Evolutionary conservation across 768 basidiomycete species (phyloP).

Genomic region (Hericium alpestre): DNA sequence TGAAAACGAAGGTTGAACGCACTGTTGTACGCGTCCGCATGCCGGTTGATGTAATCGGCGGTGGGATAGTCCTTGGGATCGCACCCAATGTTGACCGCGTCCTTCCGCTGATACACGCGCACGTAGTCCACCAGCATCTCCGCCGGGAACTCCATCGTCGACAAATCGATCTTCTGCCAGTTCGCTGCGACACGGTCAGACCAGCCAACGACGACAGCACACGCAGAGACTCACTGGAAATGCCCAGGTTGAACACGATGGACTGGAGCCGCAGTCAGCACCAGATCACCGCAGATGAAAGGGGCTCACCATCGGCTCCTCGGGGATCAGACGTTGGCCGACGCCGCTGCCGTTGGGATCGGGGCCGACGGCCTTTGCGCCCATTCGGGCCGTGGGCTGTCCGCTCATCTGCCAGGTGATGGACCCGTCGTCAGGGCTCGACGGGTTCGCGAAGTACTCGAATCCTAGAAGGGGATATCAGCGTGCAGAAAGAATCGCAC

Average conservation of each 20-base stretch:
- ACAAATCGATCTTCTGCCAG: slow-evolving; percentile 53
- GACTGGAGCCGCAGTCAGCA: slow-evolving; percentile 18
- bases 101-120: slow-evolving; percentile 65
- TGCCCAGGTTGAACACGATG: slow-evolving; percentile 53
- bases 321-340: slow-evolving; percentile 45
- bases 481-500: neutral
- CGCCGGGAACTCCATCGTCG: slow-evolving; percentile 57
- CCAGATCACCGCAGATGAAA: neutral
- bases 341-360: slow-evolving; percentile 40
- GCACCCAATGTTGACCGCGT: slow-evolving; percentile 52
- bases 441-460: slow-evolving; percentile 63
- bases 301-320: slow-evolving; percentile 38
- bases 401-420: slow-evolving; percentile 71
- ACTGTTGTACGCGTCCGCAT: slow-evolving; percentile 51
- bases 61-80: slow-evolving; percentile 59
- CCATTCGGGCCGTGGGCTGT: slow-evolving; percentile 36
- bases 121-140: slow-evolving; percentile 71
- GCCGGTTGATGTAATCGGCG: slow-evolving; percentile 44
- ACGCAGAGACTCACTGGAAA: slow-evolving; percentile 32
- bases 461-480: slow-evolving; percentile 35
- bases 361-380: slow-evolving; percentile 44
- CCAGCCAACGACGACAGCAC: no score
- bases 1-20: slow-evolving; percentile 18
- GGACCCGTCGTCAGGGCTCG: slow-evolving; percentile 42
- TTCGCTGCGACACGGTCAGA: slow-evolving; percentile 27